Evolutionary conservation across 139 green algal species (phyloP), one percentile per base, ranked within the genome.

Genomic region (Gonium pectorale): DNA sequence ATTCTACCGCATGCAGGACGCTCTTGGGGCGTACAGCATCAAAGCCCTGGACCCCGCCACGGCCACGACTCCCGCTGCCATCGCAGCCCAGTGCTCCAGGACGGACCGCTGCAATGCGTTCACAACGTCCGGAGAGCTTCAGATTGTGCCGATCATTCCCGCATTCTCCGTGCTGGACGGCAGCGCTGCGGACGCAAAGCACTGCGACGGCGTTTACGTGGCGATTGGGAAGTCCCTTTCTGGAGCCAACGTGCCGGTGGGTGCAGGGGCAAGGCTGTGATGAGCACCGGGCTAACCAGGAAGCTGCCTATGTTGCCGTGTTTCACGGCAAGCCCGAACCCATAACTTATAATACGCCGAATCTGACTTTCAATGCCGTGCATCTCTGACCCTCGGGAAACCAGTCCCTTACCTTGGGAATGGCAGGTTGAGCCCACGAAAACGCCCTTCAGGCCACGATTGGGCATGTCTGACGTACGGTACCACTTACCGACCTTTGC

Each of bases 1-100:
- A 29, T 82, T 82, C 59, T 82, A 82, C 27, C 74, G 59, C 2
- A 56, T 82, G 29, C 74, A 82, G 6, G 74, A 82, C 29, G 59
- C 37, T 40, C 2, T 40, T 15, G 59, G 56, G 5, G 40, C 56
- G 29, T 33, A 38, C 41, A 33, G 5, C 27, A 44, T 82, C 27
- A 19, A 6, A 5, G 38, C 56, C 13, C 40, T 71, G 19, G n/a
- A n/a, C n/a, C n/a, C n/a, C n/a, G n/a, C n/a, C n/a, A 31, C 37
- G 37, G 27, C 27, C 9, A 17, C 41, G 3, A 56, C 37, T 17
- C 29, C 38, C 27, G 51, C 71, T 35, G 21, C 49, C 51, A 24
- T 80, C 35, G 71, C 51, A 11, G 51, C 51, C 35, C 24, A 31
- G 0, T 80, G 71, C 71, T 19, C 31, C 71, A 52, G 6, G 13